phyloP scores from a whole-genome alignment of 352 stramenopile species.

The Thalassiosira gravida region DNA sequence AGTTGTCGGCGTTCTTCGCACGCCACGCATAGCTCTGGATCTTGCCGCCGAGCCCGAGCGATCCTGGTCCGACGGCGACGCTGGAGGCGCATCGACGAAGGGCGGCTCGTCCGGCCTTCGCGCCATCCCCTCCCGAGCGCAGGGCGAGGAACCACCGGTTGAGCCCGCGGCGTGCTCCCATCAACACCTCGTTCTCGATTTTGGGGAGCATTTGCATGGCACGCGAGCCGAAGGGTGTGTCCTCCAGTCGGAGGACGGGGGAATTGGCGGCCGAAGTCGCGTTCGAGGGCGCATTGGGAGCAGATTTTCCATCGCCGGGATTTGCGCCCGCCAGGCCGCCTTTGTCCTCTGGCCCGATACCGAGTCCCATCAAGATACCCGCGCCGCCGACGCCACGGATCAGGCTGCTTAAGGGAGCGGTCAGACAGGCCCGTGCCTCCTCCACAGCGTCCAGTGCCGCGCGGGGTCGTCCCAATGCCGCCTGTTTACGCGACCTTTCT shows the following conservation, averaged over 20 bases:
- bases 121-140: conserved; percentile 76
- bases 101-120: conserved; percentile 78
- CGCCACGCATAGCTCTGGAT: conserved; percentile 81
- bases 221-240: conserved; percentile 81
- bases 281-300: conserved; percentile 1
- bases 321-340: background rate
- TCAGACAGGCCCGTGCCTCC: conserved; percentile 75
- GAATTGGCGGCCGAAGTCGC: conserved; percentile 15
- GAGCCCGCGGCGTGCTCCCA: conserved; percentile 69
- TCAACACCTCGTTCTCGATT: conserved; percentile 86
- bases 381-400: conserved; percentile 43
- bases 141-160: conserved; percentile 84
- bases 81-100: conserved; percentile 67
- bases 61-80: conserved; percentile 70
- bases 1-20: conserved; percentile 83
- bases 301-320: background rate
- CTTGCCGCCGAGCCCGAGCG: conserved; percentile 74
- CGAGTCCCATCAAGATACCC: conserved; percentile 26
- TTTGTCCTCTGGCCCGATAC: background rate
- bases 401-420: conserved; percentile 64
- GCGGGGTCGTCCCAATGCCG: conserved; percentile 68
- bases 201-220: conserved; percentile 82
- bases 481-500: conserved; percentile 72
- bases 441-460: conserved; percentile 80
- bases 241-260: conserved; percentile 62